Percentiles rank a stretch among this genome's conserved stretches.
These are phyloP conservation scores for Pseudopyrenochaeta lycopersici DNA, from an alignment of 2,329 filamentous ascomycete genomes.

Conservation along the genomic window DNA sequence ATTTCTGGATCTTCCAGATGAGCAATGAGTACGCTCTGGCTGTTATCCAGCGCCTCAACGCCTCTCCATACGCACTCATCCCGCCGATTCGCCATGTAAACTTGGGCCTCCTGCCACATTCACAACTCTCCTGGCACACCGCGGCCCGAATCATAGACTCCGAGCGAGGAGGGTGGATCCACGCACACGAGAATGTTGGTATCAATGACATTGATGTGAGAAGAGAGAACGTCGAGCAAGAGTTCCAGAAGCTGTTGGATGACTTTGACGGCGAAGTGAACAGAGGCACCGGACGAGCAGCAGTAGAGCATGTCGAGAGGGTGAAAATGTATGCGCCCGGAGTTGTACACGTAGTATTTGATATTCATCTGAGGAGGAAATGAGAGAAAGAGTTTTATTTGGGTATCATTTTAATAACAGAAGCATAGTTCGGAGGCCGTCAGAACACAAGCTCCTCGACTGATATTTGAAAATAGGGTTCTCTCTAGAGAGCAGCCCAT, in stretches of 20 bases:
- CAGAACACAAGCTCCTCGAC: background rate
- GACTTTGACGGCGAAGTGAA: constrained; percentile 38
- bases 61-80: constrained; percentile 3
- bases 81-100: constrained; percentile 65
- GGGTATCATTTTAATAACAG: background rate
- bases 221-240: constrained; percentile 48
- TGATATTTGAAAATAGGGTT: background rate
- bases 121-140: constrained; percentile 57
- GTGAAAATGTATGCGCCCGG: constrained; percentile 71
- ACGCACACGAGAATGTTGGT: constrained; percentile 69
- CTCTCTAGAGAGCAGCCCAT: constrained; percentile 84
- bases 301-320: constrained; percentile 59
- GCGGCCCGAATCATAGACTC: constrained; percentile 60
- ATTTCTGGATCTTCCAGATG: constrained; percentile 53
- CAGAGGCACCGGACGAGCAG: constrained; percentile 12
- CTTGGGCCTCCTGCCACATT: constrained; percentile 65
- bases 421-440: background rate
- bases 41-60: background rate
- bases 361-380: constrained; percentile 48
- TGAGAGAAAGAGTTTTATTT: background rate
- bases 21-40: constrained; percentile 47
- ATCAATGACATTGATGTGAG: constrained; percentile 33
- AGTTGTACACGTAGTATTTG: constrained; percentile 69
- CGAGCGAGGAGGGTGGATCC: constrained; percentile 62
- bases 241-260: constrained; percentile 46